Base-by-base conservation (phyloP, 768 basidiomycete species). In the Termitomyces bulborhizus region DNA sequence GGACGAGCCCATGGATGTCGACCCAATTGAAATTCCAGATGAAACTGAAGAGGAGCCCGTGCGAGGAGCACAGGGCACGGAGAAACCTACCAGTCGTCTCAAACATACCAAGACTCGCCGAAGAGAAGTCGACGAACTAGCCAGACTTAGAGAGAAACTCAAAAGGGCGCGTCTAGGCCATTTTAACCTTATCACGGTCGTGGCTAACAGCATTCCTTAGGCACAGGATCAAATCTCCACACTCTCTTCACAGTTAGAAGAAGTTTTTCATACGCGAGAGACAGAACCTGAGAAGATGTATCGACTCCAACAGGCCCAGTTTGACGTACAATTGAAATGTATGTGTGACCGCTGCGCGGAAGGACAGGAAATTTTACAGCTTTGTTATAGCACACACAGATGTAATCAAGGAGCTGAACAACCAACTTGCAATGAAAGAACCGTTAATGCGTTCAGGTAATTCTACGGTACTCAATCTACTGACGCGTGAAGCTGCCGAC, bases 401-500 rank as follows among this genome's bases (percentile, higher is more conserved):
- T 11, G 67, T 84, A 2, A 76, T 83, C 46, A 66, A 80, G 41
- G 78, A 85, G 57, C 71, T 89, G 11, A 80, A 76, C 3, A 68
- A 73, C 16, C 77, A 83, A 61, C 67, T 87, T 4, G 71, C 81
- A 3, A 77, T 73, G 27, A 73, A 78, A 43, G 80, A 85, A 57
- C 82, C 82, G 6, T 70, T 86, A 36, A 71, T 80, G 42, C 71
- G 73, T 42, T 68, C 76, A 0, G 78, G 76, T 5, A 79, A 78
- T 57, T 72, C 70, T 13, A 74, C 78, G 2, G 76, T 80, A 4
- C 72, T 86, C 31, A 82, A 87, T 60, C 76, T 93, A 46, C 69
- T 93, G 12, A 88, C 88, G 8, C 81, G 87, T 53, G 88, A 89
- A 56, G 81, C 80, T 2, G 88, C 84, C 6, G 83, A 90, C 55